These are phyloP conservation scores for Diospyros kaki DNA, from an alignment of 148 eudicot species.

Conservation along the genomic window DNA sequence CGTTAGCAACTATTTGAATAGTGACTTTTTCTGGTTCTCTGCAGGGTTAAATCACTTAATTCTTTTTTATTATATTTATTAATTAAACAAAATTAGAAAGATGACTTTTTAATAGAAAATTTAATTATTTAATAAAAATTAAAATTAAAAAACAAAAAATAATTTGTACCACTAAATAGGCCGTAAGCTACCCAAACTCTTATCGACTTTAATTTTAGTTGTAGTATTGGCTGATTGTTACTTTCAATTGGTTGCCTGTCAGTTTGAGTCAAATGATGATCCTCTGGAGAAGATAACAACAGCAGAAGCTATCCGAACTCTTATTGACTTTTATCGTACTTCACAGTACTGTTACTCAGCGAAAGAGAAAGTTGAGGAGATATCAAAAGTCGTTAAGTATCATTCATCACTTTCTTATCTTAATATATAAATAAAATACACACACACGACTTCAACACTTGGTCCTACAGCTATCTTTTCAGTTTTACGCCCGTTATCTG, in stretches of 20 bases:
- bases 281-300: conserved; percentile 87
- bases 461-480: background rate
- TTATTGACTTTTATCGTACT: conserved; percentile 48
- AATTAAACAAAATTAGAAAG: too few relatives aligned
- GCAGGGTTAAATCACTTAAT: background rate
- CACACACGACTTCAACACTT: background rate
- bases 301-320: conserved; percentile 73
- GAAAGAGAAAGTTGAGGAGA: conserved; percentile 65
- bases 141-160: too few relatives aligned
- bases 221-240: background rate
- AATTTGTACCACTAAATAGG: background rate
- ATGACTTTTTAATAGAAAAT: too few relatives aligned
- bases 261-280: conserved; percentile 87
- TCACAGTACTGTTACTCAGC: conserved; percentile 73
- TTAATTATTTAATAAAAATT: too few relatives aligned
- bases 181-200: too few relatives aligned
- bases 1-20: too few relatives aligned
- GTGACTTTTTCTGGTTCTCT: too few relatives aligned
- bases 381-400: conserved; percentile 59
- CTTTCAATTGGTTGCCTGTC: conserved; percentile 7
- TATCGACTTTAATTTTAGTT: too few relatives aligned
- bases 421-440: too few relatives aligned
- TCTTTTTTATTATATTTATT: too few relatives aligned
- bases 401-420: background rate
- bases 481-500: background rate